phyloP scores from a whole-genome alignment of 202 grass and related monocot genomes.

The Elaeis oleifera region DNA sequence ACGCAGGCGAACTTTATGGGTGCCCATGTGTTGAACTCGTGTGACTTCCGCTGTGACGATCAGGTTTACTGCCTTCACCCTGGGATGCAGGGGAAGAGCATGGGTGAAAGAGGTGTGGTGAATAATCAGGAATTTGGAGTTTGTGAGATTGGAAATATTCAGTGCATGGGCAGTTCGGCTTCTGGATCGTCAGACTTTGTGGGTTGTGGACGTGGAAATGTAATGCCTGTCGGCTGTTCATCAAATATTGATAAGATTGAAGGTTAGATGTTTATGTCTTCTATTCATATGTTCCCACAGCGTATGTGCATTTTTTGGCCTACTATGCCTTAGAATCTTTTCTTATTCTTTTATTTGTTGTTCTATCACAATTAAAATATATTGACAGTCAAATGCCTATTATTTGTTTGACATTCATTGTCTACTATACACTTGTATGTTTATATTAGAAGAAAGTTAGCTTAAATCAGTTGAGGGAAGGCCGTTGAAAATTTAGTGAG shows the following conservation, averaged over 20 bases:
- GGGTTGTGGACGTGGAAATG: constrained; percentile 30
- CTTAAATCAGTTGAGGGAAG: too few species aligned
- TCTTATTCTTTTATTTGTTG: too few species aligned
- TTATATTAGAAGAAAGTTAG: too few species aligned
- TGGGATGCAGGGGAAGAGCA: constrained; percentile 43
- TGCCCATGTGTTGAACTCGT: constrained; percentile 52
- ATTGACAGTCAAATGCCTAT: too few species aligned
- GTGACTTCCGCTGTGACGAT: constrained; percentile 68
- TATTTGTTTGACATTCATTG: too few species aligned
- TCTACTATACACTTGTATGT: too few species aligned
- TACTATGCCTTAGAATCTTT: too few species aligned
- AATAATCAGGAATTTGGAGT: constrained; percentile 33
- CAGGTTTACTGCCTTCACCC: constrained; percentile 61
- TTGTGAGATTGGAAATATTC: constrained; percentile 41
- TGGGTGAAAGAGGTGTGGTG: constrained; percentile 21
- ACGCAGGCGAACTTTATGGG: constrained; percentile 30
- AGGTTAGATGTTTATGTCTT: too few species aligned
- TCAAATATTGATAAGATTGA: constrained; percentile 41
- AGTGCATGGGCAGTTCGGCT: constrained; percentile 39
- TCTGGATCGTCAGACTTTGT: constrained; percentile 48
- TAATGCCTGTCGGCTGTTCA: constrained; percentile 35
- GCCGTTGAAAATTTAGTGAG: too few species aligned
- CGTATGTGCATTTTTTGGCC: too few species aligned
- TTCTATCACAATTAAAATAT: too few species aligned
- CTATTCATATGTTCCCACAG: too few species aligned